Conservation (phyloP, 345 rosid genomes). For the Erysimum cheiranthoides region DNA sequence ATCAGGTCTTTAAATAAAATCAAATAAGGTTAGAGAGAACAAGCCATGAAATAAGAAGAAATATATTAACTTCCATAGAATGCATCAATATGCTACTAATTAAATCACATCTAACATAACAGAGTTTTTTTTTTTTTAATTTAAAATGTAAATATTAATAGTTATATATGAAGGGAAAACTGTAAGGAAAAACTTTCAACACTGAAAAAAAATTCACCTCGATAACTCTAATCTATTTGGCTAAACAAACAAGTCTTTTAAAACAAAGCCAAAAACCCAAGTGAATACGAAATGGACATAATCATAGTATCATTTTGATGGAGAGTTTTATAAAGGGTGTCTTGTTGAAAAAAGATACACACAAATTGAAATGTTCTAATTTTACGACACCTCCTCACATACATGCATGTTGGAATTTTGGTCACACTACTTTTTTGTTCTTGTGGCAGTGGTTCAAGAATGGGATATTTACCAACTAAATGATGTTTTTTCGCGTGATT, state of each 20-base stretch:
- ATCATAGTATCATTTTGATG: background rate
- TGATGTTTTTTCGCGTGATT: background rate
- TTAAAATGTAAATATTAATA: too few species aligned
- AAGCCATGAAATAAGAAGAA: background rate
- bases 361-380: background rate
- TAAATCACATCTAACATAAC: conserved; percentile 6
- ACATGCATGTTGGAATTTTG: background rate
- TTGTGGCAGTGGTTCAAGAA: conserved; percentile 4
- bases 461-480: conserved; percentile 3
- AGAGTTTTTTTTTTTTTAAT: too few species aligned
- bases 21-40: background rate
- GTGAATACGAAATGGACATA: background rate
- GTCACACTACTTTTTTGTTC: background rate
- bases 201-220: background rate
- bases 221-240: background rate
- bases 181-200: background rate
- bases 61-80: background rate
- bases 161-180: background rate
- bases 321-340: background rate
- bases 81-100: conserved; percentile 4
- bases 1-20: background rate
- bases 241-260: background rate
- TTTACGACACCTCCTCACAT: background rate
- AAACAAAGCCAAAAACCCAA: background rate
- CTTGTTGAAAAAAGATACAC: background rate